Percentiles rank a stretch among this genome's conserved stretches.
These are phyloP conservation scores for Microsporum canis DNA, from an alignment of 2,329 filamentous ascomycete genomes.

Conservation along the genomic window DNA sequence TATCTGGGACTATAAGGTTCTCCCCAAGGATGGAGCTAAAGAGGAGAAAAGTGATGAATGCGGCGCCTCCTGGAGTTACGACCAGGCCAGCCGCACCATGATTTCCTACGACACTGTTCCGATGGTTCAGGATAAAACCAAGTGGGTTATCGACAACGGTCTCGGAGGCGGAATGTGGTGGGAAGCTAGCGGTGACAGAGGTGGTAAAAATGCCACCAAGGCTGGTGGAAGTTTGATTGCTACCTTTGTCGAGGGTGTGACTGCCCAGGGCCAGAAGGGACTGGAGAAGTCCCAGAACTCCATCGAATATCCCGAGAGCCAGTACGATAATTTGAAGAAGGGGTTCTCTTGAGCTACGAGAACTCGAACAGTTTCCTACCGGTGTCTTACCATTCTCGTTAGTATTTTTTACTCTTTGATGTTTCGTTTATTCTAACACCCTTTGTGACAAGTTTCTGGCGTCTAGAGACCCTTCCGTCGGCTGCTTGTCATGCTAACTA, in stretches of 20 bases:
- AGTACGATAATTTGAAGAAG: conserved; percentile 30
- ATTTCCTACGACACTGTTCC: conserved; percentile 57
- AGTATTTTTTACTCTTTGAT: not conserved
- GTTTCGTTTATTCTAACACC: not conserved
- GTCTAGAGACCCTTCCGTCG: not conserved
- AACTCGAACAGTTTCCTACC: not conserved
- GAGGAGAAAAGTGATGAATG: conserved; percentile 48
- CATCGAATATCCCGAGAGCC: conserved; percentile 30
- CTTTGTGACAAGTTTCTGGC: not conserved
- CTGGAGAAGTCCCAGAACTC: conserved; percentile 29
- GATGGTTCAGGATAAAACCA: conserved; percentile 57
- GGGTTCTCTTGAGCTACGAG: conserved; percentile 15
- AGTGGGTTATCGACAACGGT: conserved; percentile 53
- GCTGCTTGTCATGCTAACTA: not conserved
- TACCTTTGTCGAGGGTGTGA: conserved; percentile 34
- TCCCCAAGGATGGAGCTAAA: conserved; percentile 57
- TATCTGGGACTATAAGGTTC: conserved; percentile 77
- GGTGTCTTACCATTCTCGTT: not conserved
- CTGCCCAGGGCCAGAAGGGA: conserved; percentile 19
- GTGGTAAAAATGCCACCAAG: conserved; percentile 32
- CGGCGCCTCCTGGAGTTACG: conserved; percentile 67
- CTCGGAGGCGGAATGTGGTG: conserved; percentile 95
- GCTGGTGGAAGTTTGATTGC: conserved; percentile 53
- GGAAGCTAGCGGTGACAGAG: conserved; percentile 73
- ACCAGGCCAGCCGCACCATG: conserved; percentile 51